Conservation (phyloP, 805 yeast species). For the Candida suzukii region DNA sequence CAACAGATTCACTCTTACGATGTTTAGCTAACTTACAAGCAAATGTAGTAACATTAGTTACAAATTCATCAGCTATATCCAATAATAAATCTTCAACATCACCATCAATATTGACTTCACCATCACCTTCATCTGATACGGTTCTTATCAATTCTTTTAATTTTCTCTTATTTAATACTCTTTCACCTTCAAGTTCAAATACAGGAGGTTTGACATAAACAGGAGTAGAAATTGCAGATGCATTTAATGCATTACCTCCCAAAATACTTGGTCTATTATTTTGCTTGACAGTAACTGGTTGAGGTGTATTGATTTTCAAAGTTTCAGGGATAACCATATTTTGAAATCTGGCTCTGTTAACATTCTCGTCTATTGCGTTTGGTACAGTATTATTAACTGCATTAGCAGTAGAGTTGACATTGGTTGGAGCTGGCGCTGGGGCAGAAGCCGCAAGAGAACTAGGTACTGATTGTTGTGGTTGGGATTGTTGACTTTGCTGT, state of each 20-base stretch:
- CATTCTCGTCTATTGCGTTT: slow-evolving; percentile 21
- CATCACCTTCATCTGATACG: slow-evolving; percentile 82
- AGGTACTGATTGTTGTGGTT: no score
- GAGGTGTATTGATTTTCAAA: slow-evolving; percentile 58
- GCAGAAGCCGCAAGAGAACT: neutral
- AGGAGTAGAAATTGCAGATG: slow-evolving; percentile 71
- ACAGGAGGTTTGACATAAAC: slow-evolving; percentile 69
- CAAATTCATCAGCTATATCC: slow-evolving; percentile 94
- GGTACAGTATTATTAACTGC: slow-evolving; percentile 4
- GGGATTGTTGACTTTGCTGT: no score
- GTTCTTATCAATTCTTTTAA: slow-evolving; percentile 79
- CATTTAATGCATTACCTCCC: slow-evolving; percentile 73
- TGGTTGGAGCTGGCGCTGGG: slow-evolving; percentile 5
- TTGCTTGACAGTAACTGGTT: slow-evolving; percentile 52
- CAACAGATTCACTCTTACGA: slow-evolving; percentile 80
- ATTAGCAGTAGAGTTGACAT: slow-evolving; percentile 5
- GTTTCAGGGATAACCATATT: slow-evolving; percentile 67
- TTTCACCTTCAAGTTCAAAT: slow-evolving; percentile 72
- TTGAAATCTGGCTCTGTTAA: slow-evolving; percentile 45
- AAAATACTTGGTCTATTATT: slow-evolving; percentile 75
- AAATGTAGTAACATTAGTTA: slow-evolving; percentile 81
- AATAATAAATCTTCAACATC: slow-evolving; percentile 88
- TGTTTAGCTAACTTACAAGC: slow-evolving; percentile 95
- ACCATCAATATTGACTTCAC: slow-evolving; percentile 86
- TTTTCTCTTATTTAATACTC: slow-evolving; percentile 86